Evolutionary conservation across 139 green algal species (phyloP), one percentile per base, ranked within the genome.

Genomic region (Diplosphaera chodatii): DNA sequence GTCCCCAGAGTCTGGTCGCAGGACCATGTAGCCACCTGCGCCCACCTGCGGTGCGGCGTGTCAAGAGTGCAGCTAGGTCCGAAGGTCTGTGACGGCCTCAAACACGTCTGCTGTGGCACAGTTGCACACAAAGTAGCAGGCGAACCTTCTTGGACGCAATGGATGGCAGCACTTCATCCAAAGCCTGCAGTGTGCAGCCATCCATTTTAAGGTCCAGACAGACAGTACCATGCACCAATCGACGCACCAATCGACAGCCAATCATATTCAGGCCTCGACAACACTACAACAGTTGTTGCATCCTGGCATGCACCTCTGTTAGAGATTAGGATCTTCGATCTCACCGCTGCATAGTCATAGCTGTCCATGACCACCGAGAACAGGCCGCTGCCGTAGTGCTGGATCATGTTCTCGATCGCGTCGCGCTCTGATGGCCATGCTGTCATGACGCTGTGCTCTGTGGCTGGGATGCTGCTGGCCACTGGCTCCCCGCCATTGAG

Each of bases 391-490:
- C 91, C 92, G 75, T 91, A 96, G 30, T 91, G 78, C 1, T 85
- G 65, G 32, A 97, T 93, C 92, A 97, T 96, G 82, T 96, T 96
- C 40, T 83, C 37, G 10, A 97, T 87, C 1, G 92, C 92, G 0
- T 79, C 83, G 25, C 64, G 40, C 82, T 97, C 92, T 23, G 78
- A 86, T 15, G 80, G 79, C 92, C 92, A 97, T 10, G 88, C 75
- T 23, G 88, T 97, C 92, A 97, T 97, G 16, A 97, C 92, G 30
- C 76, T 88, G 84, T 96, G 91, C 82, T 97, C 91, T 13, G 89
- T 96, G 18, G 92, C 91, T 15, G 91, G 91, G 31, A 97, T 93
- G 81, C 79, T 89, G 29, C 72, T 72, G 0, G 66, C 90, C 55
- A 97, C 88, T 0, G 92, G 90, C 40, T 79, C 72, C 8, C 92